Conservation (phyloP, 306 rosid genomes). For the Arachis hypogaea region DNA sequence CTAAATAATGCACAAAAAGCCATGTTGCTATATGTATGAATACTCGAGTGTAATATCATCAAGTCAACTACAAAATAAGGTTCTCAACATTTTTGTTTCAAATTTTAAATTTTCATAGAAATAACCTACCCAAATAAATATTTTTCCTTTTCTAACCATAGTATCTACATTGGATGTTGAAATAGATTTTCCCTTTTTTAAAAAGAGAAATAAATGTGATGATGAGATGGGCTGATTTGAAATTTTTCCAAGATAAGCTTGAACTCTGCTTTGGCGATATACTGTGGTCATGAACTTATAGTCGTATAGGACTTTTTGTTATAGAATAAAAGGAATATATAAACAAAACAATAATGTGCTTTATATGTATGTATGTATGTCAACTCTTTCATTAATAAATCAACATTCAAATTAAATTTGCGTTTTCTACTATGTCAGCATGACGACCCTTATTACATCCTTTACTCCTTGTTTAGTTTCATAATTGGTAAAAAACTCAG, state of each 20-base stretch:
- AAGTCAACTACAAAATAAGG: too few relatives aligned
- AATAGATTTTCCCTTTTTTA: too few relatives aligned
- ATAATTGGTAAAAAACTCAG: too few relatives aligned
- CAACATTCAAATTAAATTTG: slow-evolving; percentile 25
- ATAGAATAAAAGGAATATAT: slow-evolving; percentile 4
- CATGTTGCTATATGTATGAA: background rate
- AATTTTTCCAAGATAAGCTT: slow-evolving; percentile 13
- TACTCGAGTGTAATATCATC: too few relatives aligned
- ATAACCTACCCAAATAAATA: too few relatives aligned
- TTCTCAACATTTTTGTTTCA: too few relatives aligned
- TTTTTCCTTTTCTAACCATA: too few relatives aligned
- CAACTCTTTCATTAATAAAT: background rate
- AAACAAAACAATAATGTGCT: too few relatives aligned
- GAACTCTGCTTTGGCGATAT: slow-evolving; percentile 1
- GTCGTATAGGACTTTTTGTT: background rate
- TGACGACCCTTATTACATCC: slow-evolving; percentile 33
- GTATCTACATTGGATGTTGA: too few relatives aligned
- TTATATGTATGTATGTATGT: slow-evolving; percentile 19
- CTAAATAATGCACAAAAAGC: background rate
- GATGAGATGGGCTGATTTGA: background rate
- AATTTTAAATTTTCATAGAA: too few relatives aligned
- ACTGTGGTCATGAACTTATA: slow-evolving; percentile 15
- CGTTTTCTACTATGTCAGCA: slow-evolving; percentile 30
- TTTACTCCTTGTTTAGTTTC: background rate
- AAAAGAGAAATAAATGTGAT: too few relatives aligned